Evolutionary conservation across 2,329 filamentous ascomycete genomes (phyloP).

Genomic region (Fusarium tuaranense): DNA sequence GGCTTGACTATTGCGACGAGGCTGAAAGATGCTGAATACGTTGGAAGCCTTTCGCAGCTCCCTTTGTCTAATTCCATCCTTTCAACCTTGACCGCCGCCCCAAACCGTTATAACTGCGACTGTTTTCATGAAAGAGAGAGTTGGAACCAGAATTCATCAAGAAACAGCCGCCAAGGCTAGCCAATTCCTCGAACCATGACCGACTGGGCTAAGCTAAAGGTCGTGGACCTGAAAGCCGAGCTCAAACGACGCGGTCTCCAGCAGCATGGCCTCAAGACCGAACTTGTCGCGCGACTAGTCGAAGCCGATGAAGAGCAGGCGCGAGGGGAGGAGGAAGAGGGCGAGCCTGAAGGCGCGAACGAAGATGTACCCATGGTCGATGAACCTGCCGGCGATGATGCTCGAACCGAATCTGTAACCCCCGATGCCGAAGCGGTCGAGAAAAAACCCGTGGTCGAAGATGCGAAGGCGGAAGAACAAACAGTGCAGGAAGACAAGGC

Average conservation of each 20-base stretch:
- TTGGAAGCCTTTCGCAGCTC: slow-evolving; percentile 12
- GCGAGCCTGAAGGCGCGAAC: slow-evolving; percentile 13
- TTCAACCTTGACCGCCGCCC: neutral
- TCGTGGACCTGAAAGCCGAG: slow-evolving; percentile 80
- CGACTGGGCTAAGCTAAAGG: slow-evolving; percentile 73
- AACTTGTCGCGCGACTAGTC: slow-evolving; percentile 74
- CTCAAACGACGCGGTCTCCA: slow-evolving; percentile 78
- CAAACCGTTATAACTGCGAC: neutral
- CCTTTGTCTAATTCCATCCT: slow-evolving; percentile 7
- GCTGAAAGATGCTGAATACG: slow-evolving; percentile 30
- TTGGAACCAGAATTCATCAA: neutral
- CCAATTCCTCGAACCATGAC: slow-evolving; percentile 53
- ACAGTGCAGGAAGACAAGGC: neutral
- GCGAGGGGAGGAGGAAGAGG: slow-evolving; percentile 11
- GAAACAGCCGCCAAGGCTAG: slow-evolving; percentile 5
- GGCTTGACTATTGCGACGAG: slow-evolving; percentile 39
- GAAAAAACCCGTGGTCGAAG: slow-evolving; percentile 7
- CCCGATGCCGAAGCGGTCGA: slow-evolving; percentile 10
- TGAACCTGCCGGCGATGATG: slow-evolving; percentile 19
- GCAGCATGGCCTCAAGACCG: slow-evolving; percentile 77
- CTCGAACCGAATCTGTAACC: neutral
- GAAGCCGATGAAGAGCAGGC: slow-evolving; percentile 32
- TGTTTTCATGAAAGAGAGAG: neutral
- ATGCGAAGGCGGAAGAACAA: slow-evolving; percentile 11
- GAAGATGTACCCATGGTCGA: slow-evolving; percentile 26